These are phyloP conservation scores for Botrytis fragariae DNA, from an alignment of 2,329 filamentous ascomycete species.

Conservation along the genomic window DNA sequence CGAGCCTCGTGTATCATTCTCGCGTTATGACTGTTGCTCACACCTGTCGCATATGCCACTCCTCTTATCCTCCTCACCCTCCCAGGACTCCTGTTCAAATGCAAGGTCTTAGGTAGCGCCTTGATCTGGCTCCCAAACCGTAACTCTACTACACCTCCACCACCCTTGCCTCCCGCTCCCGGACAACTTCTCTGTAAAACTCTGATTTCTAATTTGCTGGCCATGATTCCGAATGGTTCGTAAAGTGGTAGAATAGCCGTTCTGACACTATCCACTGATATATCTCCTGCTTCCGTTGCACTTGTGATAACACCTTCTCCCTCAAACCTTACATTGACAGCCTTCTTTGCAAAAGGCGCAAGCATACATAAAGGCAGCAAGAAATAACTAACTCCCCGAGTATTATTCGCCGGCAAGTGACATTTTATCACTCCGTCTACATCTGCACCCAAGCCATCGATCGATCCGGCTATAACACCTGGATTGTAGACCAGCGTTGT, in stretches of 20 bases:
- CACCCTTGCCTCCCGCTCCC: conserved; percentile 70
- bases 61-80: conserved; percentile 85
- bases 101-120: conserved; percentile 81
- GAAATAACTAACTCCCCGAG: conserved; percentile 86
- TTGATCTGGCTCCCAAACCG: conserved; percentile 91
- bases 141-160: conserved; percentile 89
- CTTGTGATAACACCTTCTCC: conserved; percentile 92
- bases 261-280: conserved; percentile 89
- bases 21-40: conserved; percentile 88
- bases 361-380: conserved; percentile 84
- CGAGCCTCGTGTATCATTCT: conserved; percentile 91
- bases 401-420: conserved; percentile 72
- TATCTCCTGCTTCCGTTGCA: conserved; percentile 77
- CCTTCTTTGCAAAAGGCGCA: conserved; percentile 88
- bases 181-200: conserved; percentile 78
- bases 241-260: conserved; percentile 90
- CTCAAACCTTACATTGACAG: conserved; percentile 85
- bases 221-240: conserved; percentile 80
- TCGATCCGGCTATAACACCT: conserved; percentile 84
- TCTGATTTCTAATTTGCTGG: conserved; percentile 78
- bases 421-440: conserved; percentile 70
- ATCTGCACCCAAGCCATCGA: conserved; percentile 65
- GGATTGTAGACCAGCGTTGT: conserved; percentile 91
- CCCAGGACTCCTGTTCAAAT: conserved; percentile 77
- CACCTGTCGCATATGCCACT: conserved; percentile 90